These are phyloP conservation scores for Streptanthus diversifolius DNA, from an alignment of 345 rosid species.

Conservation along the genomic window DNA sequence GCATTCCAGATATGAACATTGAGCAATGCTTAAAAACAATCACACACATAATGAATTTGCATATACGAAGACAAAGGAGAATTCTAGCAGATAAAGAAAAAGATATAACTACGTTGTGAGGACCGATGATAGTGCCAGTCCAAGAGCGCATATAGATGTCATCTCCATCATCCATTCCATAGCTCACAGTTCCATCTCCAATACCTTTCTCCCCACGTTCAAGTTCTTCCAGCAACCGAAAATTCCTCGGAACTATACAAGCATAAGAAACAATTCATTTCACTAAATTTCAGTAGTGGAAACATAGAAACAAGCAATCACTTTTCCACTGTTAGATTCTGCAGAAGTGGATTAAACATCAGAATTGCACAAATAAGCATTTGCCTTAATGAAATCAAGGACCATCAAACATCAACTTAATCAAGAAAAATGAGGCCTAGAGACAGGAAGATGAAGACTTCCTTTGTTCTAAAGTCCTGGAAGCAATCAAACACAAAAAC, in stretches of 20 bases:
- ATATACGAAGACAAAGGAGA: background rate
- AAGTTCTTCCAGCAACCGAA: conserved; percentile 82
- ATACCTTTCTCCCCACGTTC: conserved; percentile 96
- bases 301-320: background rate
- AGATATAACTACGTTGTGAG: conserved; percentile 67
- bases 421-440: background rate
- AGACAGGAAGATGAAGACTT: background rate
- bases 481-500: background rate
- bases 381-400: background rate
- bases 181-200: conserved; percentile 97
- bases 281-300: background rate
- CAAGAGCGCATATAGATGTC: conserved; percentile 94
- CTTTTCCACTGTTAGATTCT: background rate
- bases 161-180: conserved; percentile 99
- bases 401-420: background rate
- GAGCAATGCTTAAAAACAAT: conserved; percentile 1
- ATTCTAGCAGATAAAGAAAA: background rate
- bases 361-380: background rate
- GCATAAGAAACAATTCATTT: background rate
- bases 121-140: conserved; percentile 93
- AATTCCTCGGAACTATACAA: conserved; percentile 72
- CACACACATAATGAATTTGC: background rate
- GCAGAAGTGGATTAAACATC: background rate
- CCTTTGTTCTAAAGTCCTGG: background rate
- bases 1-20: background rate